Percentiles rank a stretch among this genome's conserved stretches.
phyloP scores from a whole-genome alignment of 257 asterid species.

The Gardenia jasminoides region DNA sequence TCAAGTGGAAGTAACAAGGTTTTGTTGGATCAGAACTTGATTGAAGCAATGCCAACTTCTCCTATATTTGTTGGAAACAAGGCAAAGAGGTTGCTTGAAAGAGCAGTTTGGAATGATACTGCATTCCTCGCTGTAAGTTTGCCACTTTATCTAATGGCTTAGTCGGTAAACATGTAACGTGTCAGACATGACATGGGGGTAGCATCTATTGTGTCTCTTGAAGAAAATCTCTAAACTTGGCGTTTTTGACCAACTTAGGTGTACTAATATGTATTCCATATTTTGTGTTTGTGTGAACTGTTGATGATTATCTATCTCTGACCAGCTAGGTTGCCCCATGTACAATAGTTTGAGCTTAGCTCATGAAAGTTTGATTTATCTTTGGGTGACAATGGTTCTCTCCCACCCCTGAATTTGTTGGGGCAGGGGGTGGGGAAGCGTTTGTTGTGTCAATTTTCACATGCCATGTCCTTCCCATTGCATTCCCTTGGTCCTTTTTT shows the following conservation, averaged over 20 bases:
- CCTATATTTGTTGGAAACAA: slow-evolving; percentile 92
- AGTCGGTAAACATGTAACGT: neutral
- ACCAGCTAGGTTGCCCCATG: neutral
- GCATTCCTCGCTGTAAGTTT: slow-evolving; percentile 90
- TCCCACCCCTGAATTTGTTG: neutral
- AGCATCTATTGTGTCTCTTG: neutral
- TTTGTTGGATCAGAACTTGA: slow-evolving; percentile 87
- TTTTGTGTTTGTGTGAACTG: neutral
- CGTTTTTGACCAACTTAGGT: neutral
- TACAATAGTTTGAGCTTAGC: neutral
- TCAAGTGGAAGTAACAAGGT: slow-evolving; percentile 87
- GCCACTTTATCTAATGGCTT: neutral
- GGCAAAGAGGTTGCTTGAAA: slow-evolving; percentile 77
- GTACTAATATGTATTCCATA: neutral
- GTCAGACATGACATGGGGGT: neutral
- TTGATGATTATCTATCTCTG: neutral
- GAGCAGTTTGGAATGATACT: slow-evolving; percentile 99
- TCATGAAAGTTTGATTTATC: neutral
- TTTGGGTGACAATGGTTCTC: neutral
- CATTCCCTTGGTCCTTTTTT: neutral
- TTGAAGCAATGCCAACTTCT: slow-evolving; percentile 97
- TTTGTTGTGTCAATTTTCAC: neutral
- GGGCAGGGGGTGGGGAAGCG: neutral
- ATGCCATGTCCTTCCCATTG: neutral
- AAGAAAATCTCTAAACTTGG: neutral